phyloP scores from a whole-genome alignment of 805 yeast genomes.

The Maudiozyma serrabonitensis region DNA sequence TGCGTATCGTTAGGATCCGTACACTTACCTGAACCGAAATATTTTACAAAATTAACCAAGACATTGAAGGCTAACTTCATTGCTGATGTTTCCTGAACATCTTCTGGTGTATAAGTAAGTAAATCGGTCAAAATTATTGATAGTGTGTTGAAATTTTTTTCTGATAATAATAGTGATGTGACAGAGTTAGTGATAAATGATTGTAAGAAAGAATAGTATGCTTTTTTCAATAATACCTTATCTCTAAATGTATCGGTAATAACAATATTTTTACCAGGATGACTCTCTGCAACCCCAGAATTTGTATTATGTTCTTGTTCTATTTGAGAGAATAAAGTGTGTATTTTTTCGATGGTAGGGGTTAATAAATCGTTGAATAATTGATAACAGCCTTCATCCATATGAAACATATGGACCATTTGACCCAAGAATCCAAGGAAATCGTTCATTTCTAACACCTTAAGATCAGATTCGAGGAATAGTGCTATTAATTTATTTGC shows the following conservation, averaged over 20 bases:
- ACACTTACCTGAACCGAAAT: slow-evolving; percentile 62
- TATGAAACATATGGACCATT: slow-evolving; percentile 66
- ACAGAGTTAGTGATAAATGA: slow-evolving; percentile 67
- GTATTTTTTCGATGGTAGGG: slow-evolving; percentile 63
- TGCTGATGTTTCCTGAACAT: slow-evolving; percentile 50
- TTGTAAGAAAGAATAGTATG: slow-evolving; percentile 60
- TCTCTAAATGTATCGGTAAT: slow-evolving; percentile 59
- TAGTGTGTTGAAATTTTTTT: slow-evolving; percentile 50
- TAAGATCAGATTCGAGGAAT: slow-evolving; percentile 47
- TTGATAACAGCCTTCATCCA: slow-evolving; percentile 58
- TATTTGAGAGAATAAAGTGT: slow-evolving; percentile 37
- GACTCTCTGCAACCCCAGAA: slow-evolving; percentile 1
- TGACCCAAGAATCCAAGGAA: slow-evolving; percentile 83
- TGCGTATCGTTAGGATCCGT: slow-evolving; percentile 49
- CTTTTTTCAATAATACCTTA: slow-evolving; percentile 53
- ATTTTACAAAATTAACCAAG: slow-evolving; percentile 49
- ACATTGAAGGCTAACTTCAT: slow-evolving; percentile 64
- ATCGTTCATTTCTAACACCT: slow-evolving; percentile 60
- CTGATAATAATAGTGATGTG: slow-evolving; percentile 65
- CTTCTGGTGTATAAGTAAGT: slow-evolving; percentile 51
- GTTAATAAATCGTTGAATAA: slow-evolving; percentile 62
- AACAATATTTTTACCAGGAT: slow-evolving; percentile 20
- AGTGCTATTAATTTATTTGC: slow-evolving; percentile 60
- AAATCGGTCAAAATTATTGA: slow-evolving; percentile 54
- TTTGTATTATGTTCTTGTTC: slow-evolving; percentile 24